Evolutionary conservation across 192 early-diverging fungal species (phyloP), one percentile per base, ranked within the genome.

Genomic region (Coemansia reversa): DNA sequence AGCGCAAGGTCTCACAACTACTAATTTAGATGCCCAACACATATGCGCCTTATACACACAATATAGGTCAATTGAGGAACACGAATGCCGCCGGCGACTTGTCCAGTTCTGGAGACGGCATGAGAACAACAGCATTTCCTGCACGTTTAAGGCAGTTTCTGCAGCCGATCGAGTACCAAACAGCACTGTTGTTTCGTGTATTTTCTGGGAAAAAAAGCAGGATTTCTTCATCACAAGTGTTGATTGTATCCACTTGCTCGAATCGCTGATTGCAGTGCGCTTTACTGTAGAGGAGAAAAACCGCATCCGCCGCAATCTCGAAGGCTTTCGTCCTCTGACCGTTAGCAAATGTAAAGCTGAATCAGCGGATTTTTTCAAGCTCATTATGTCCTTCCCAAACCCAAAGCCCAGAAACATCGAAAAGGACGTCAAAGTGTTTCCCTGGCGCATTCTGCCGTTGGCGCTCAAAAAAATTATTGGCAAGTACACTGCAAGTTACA

Each of bases 401-500:
- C 91, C 92, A 35, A 90, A 88, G 68, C 92, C 92, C 19, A 80
- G 92, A 33, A 92, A 92, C 81, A 92, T 91, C 61, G 91, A 91
- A 78, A 94, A 94, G 73, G 91, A 94, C 58, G 86, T 94, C 80
- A 94, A 94, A 66, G 90, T 94, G 4, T 94, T 90, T 74, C 81
- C 86, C 6, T 94, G 92, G 92, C 84, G 84, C 51, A 83, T 84
- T 1, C 66, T 94, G n/a, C 72, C 85, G 7, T 67, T 82, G 27
- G 91, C 89, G 0, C 76, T 92, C 45, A 84, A 87, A 49, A 94
- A 94, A 64, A 92, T 94, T 59, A 87, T 92, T 27, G 73, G 84
- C 55, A 94, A 92, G 67, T 90, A 90, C 48, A 81, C 79, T 14
- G 74, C 79, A 25, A 81, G 79, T 61, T 76, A 76, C 49, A 69